These are phyloP conservation scores for Parmelia sp. DNA, from an alignment of 495 filamentous ascomycete genomes.

Conservation along the genomic window DNA sequence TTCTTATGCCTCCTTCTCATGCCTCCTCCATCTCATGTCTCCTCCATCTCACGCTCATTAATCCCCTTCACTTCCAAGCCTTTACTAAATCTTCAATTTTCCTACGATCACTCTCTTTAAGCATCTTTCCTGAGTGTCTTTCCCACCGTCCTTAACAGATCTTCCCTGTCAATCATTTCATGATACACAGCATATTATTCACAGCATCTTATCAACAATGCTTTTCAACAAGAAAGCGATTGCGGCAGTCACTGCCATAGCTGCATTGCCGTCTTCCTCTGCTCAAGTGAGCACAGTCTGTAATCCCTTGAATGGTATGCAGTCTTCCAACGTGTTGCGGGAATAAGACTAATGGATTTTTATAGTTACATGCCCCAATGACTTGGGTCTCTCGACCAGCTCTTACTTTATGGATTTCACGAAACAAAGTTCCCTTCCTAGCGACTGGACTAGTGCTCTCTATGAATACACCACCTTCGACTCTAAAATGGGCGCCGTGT, in stretches of 20 bases:
- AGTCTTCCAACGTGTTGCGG: background rate
- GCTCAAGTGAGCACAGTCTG: constrained; percentile 43
- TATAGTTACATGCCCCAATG: constrained; percentile 19
- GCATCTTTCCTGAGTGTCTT: background rate
- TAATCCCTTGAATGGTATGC: constrained; percentile 20
- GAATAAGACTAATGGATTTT: background rate
- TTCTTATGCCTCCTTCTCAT: background rate
- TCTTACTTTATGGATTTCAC: constrained; percentile 61
- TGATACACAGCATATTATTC: background rate
- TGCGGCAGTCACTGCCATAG: constrained; percentile 6
- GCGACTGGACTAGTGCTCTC: constrained; percentile 52
- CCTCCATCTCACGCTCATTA: background rate
- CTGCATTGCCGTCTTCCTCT: constrained; percentile 31
- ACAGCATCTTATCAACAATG: background rate
- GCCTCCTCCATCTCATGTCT: background rate
- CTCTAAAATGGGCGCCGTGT: constrained; percentile 54
- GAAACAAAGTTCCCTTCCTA: constrained; percentile 43
- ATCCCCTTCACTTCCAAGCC: background rate
- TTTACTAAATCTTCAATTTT: background rate
- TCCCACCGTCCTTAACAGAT: constrained; percentile 1
- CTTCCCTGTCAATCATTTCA: background rate
- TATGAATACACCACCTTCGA: constrained; percentile 33
- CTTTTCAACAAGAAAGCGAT: background rate
- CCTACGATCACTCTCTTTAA: background rate
- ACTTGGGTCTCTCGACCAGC: constrained; percentile 48